Conservation (phyloP, 148 eudicot genomes). For the Heliamphora exappendiculata region DNA sequence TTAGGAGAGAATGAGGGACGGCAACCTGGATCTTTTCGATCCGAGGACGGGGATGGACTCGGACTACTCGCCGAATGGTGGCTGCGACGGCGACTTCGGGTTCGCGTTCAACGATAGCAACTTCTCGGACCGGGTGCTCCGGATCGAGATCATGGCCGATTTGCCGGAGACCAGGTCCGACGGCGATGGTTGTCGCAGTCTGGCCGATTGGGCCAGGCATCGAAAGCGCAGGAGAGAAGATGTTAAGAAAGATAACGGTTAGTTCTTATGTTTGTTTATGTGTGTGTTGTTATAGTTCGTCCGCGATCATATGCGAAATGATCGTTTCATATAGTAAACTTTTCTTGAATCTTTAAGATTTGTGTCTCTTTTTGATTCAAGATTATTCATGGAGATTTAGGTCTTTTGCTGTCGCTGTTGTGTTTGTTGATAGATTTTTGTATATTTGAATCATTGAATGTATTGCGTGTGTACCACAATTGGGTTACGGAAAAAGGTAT, state of each 20-base stretch:
- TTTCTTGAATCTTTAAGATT: background rate
- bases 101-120: conserved; percentile 86
- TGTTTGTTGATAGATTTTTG: too few relatives aligned
- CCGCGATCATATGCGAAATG: background rate
- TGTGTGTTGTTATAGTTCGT: background rate
- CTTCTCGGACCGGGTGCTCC: conserved; percentile 70
- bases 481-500: too few relatives aligned
- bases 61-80: conserved; percentile 22
- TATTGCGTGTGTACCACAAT: too few relatives aligned
- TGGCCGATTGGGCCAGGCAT: conserved; percentile 71
- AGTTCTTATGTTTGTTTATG: background rate
- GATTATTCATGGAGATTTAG: background rate
- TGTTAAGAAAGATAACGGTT: conserved; percentile 42
- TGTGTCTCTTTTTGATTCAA: background rate
- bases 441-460: too few relatives aligned
- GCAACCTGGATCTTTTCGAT: conserved; percentile 60
- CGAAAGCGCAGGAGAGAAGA: conserved; percentile 64
- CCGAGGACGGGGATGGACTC: conserved; percentile 70
- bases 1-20: conserved; percentile 23
- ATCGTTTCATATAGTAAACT: background rate
- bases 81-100: conserved; percentile 58
- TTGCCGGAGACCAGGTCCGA: conserved; percentile 38
- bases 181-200: conserved; percentile 39
- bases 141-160: conserved; percentile 71
- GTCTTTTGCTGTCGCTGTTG: too few relatives aligned